A percentile compares a stretch with the other conserved stretches of the same genome.
phyloP scores from a whole-genome alignment of 2,329 filamentous ascomycete genomes.

The Penicillium sp. region DNA sequence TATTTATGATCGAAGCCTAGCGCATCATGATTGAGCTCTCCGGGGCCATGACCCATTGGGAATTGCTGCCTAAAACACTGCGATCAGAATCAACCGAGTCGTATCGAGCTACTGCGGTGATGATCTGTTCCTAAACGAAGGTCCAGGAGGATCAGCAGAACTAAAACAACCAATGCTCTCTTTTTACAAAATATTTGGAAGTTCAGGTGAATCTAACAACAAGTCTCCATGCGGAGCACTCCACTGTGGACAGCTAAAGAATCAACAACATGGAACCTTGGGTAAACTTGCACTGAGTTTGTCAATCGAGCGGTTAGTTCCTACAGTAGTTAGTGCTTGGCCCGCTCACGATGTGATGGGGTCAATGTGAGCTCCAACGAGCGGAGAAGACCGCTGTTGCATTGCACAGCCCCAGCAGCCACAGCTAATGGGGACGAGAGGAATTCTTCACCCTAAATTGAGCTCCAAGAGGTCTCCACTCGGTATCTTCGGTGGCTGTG shows the following conservation, averaged over 20 bases:
- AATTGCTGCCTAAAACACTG: not conserved
- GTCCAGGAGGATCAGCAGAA: not conserved
- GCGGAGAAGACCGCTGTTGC: not conserved
- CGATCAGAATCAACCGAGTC: not conserved
- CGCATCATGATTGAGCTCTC: not conserved
- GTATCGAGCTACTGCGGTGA: not conserved
- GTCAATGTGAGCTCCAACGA: conserved; percentile 3
- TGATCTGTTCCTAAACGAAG: not conserved
- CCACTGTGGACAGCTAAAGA: conserved; percentile 8
- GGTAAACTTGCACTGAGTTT: conserved; percentile 2
- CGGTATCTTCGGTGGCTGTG: conserved; percentile 8
- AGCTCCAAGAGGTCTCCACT: not conserved
- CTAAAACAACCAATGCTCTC: not conserved
- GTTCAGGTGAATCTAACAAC: not conserved
- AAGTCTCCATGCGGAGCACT: not conserved
- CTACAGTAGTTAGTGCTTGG: not conserved
- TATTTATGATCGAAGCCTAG: not conserved
- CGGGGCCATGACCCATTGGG: not conserved
- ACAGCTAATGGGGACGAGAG: conserved; percentile 5
- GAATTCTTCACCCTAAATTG: not conserved
- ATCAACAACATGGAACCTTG: not conserved
- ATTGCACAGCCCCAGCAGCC: conserved; percentile 15
- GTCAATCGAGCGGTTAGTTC: conserved; percentile 4
- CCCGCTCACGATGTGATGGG: not conserved
- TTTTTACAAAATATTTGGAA: not conserved